Evolutionary conservation across 805 yeast species (phyloP).

Genomic region (Myxozyma neglecta): DNA sequence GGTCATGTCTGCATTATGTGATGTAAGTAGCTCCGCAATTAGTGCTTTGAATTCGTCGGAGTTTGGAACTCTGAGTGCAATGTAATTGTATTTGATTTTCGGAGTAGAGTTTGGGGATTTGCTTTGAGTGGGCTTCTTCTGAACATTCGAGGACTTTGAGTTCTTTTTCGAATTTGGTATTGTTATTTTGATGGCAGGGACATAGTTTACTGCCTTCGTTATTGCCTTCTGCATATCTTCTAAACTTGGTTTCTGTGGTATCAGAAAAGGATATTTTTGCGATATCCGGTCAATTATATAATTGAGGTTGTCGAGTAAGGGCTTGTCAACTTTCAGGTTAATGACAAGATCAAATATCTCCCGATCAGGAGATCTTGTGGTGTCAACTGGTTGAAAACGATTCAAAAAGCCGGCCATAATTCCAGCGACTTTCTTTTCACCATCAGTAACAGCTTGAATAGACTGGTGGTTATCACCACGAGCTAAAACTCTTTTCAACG

Average conservation of each 20-base stretch:
- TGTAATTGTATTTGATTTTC: slow-evolving; percentile 6
- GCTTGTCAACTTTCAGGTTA: slow-evolving; percentile 51
- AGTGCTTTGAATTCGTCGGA: neutral
- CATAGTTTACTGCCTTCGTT: slow-evolving; percentile 52
- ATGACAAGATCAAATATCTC: slow-evolving; percentile 64
- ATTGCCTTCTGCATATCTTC: slow-evolving; percentile 51
- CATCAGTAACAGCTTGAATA: slow-evolving; percentile 55
- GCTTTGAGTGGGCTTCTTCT: neutral
- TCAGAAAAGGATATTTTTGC: slow-evolving; percentile 48
- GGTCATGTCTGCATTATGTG: slow-evolving; percentile 13
- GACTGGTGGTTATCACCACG: slow-evolving; percentile 92
- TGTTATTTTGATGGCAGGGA: slow-evolving; percentile 46
- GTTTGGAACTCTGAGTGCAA: slow-evolving; percentile 18
- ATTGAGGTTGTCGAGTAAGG: slow-evolving; percentile 54
- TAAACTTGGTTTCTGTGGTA: slow-evolving; percentile 46
- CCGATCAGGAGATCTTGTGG: slow-evolving; percentile 54
- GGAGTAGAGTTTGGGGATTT: neutral
- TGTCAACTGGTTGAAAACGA: slow-evolving; percentile 63
- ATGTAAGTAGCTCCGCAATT: slow-evolving; percentile 21
- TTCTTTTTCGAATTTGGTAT: neutral
- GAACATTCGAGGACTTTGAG: neutral
- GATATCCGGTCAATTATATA: slow-evolving; percentile 46
- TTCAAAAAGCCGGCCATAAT: slow-evolving; percentile 75
- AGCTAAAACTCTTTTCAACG: slow-evolving; percentile 56
- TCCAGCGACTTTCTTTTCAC: slow-evolving; percentile 51